A percentile compares a stretch with the other conserved stretches of the same genome.
Conservation (phyloP, 1,284 basidiomycete genomes). For the Cystobasidiaceae sp. region DNA sequence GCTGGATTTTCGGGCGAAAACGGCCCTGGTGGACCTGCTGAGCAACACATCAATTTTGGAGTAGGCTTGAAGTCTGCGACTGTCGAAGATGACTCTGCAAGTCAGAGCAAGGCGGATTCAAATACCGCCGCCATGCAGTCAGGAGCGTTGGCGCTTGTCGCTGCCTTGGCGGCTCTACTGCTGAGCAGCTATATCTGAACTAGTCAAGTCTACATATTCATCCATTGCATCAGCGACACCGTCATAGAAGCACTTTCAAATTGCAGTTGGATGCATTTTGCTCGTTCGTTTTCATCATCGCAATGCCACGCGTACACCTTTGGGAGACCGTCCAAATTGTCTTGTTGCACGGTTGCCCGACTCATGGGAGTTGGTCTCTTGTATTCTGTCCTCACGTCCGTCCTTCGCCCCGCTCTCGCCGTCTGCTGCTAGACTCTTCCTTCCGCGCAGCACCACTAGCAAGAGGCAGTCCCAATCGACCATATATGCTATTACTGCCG, state of each 20-base stretch:
- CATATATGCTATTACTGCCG: conserved; percentile 4
- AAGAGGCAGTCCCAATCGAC: conserved; percentile 15
- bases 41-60: conserved; percentile 6
- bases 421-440: background rate
- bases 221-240: no score
- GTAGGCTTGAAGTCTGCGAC: no score
- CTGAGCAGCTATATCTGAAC: background rate
- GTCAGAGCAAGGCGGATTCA: background rate
- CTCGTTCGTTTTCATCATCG: no score
- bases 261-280: no score
- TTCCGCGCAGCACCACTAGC: background rate
- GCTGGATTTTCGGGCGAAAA: conserved; percentile 25
- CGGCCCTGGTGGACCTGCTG: conserved; percentile 15
- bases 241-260: no score
- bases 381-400: no score
- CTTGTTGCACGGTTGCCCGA: no score
- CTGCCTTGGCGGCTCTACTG: background rate
- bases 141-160: background rate
- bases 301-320: no score
- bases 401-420: no score
- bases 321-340: no score
- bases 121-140: background rate
- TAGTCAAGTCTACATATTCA: background rate
- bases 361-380: no score
- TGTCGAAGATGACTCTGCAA: background rate